phyloP scores from a whole-genome alignment of 2,329 filamentous ascomycete species.

The Leptosphaerulina australis region DNA sequence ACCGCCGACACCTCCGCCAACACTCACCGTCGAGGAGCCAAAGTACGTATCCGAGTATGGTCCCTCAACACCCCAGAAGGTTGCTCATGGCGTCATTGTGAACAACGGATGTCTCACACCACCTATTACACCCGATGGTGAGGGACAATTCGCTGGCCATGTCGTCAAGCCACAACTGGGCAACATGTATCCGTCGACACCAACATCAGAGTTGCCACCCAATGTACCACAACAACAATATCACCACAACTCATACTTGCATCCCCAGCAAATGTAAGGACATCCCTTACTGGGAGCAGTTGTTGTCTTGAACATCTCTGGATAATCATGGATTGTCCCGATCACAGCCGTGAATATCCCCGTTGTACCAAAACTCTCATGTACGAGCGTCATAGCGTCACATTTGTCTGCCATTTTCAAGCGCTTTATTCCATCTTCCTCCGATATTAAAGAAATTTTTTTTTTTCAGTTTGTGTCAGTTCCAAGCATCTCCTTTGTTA shows the following conservation, averaged over 20 bases:
- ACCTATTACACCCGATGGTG: conserved; percentile 78
- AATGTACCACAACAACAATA: conserved; percentile 45
- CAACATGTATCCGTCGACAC: conserved; percentile 46
- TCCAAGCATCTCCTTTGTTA: conserved; percentile 48
- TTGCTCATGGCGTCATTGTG: conserved; percentile 65
- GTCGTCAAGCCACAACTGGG: conserved; percentile 39
- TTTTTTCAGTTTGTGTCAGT: conserved; percentile 31
- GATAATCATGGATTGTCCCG: conserved; percentile 23
- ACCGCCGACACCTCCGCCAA: conserved; percentile 65
- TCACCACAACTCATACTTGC: conserved; percentile 45
- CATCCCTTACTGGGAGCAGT: conserved; percentile 19
- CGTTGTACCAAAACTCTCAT: conserved; percentile 48
- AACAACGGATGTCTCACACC: conserved; percentile 82
- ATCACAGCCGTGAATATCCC: conserved; percentile 21
- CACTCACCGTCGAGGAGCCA: conserved; percentile 56
- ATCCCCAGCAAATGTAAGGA: conserved; percentile 45
- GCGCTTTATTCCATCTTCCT: conserved; percentile 40
- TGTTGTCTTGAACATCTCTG: conserved; percentile 24
- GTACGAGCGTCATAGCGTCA: conserved; percentile 51
- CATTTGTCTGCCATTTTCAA: conserved; percentile 47
- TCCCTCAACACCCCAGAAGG: conserved; percentile 81
- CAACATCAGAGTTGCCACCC: conserved; percentile 42
- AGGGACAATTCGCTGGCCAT: conserved; percentile 42
- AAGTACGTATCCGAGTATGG: conserved; percentile 59
- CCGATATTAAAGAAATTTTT: conserved; percentile 43